Base-by-base conservation (phyloP, 148 eudicot genomes). In the Amaranthus palmeri region DNA sequence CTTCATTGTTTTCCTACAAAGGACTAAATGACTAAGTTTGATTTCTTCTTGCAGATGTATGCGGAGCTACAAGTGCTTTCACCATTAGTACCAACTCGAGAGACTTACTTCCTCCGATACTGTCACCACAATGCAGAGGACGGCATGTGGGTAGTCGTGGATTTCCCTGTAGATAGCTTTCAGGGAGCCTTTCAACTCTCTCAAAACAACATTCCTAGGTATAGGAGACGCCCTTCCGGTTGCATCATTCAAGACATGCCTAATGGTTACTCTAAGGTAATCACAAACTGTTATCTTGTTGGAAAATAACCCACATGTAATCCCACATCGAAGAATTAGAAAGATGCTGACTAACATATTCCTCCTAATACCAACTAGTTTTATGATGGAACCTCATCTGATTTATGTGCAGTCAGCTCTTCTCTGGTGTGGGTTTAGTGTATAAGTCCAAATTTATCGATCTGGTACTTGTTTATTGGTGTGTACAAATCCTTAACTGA, bases 221-320 rank as follows among this genome's bases (percentile, higher is more conserved):
- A 86, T 81, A 85, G 80, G 71, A 82, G 92, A 83, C 79, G 93
- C 44, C 93, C 99, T 74, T 92, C 99, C 0, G 99, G 99, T 4
- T 96, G 97, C 84, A 70, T 96, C 76, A 88, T 96, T 74, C 93
- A 92, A 80, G 99, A 96, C 81, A 90, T 92, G 99, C 97, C 99
- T 45, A 96, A 96, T 78, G 99, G 99, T 14, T 96, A 92, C 82
- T 96, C 99, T 0, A 88, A 85, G 90, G 99, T 96, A 77, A 25
- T 25, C 36, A 25, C 36, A 58, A 47, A 49, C 61, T 41, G 36
- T 25, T 25, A 25, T 25, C 36, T 25, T 25, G 36, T 25, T 2
- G 36, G 36, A 25, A 25, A 25, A 25, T 25, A 25, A 25, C 36
- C 36, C 36, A 2, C 36, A 25, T 25, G 36, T 25, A 25, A 25